Conservation (phyloP, 1,284 basidiomycete genomes). For the Malassezia pachydermatis region DNA sequence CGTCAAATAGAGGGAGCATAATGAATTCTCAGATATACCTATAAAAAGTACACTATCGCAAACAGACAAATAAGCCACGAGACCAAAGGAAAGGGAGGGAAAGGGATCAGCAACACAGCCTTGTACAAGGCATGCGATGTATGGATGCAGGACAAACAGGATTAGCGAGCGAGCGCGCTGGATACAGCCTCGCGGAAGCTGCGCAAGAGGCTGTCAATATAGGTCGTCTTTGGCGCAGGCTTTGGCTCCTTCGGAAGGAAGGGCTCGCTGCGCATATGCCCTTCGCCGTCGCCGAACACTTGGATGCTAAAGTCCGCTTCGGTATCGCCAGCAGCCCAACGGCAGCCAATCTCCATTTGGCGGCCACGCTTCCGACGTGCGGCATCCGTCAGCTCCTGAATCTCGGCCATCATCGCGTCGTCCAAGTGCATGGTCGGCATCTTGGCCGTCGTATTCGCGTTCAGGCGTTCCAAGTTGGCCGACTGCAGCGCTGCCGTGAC, state of each 20-base stretch:
- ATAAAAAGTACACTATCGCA: not conserved
- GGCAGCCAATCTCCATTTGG: conserved; percentile 39
- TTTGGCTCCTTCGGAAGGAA: conserved; percentile 33
- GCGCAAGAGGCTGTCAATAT: conserved; percentile 26
- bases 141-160: not conserved
- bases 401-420: conserved; percentile 53
- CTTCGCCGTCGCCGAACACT: conserved; percentile 33
- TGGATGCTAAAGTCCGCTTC: conserved; percentile 38
- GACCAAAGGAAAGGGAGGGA: not conserved
- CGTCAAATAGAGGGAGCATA: too few species aligned
- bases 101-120: too few species aligned
- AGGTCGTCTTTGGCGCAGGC: conserved; percentile 23
- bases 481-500: conserved; percentile 15
- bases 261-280: conserved; percentile 32
- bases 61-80: not conserved
- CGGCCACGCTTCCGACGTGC: conserved; percentile 32
- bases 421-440: conserved; percentile 7
- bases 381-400: conserved; percentile 49
- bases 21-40: too few species aligned
- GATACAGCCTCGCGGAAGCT: conserved; percentile 38
- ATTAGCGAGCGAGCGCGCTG: conserved; percentile 22
- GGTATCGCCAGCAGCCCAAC: conserved; percentile 42
- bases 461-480: conserved; percentile 8
- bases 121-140: not conserved
- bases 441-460: not conserved